Evolutionary conservation across 2,329 filamentous ascomycete genomes (phyloP).

Genomic region (Claviceps monticola): DNA sequence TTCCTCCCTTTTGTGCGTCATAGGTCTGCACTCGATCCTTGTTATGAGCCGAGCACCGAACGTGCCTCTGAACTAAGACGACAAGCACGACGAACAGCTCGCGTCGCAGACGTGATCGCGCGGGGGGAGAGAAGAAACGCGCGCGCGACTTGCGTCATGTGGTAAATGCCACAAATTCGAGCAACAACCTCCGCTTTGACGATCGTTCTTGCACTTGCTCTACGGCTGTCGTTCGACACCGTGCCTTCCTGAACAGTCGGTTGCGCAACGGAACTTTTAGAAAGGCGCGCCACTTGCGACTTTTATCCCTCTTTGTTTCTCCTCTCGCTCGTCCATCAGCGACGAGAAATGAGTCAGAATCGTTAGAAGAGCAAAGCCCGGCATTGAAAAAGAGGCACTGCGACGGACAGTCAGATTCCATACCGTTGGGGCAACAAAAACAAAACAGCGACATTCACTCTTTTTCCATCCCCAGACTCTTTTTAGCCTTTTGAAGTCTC

Average conservation of each 20-base stretch:
- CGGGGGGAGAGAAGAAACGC: constrained; percentile 1
- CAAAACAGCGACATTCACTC: background rate
- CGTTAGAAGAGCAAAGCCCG: background rate
- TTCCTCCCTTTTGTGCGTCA: background rate
- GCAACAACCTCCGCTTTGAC: constrained; percentile 1
- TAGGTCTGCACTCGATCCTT: background rate
- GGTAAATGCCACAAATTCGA: constrained; percentile 5
- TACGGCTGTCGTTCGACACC: background rate
- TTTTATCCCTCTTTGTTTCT: background rate
- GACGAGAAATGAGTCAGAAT: constrained; percentile 6
- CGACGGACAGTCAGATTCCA: background rate
- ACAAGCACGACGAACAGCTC: constrained; percentile 2
- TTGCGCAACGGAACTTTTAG: background rate
- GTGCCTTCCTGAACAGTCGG: background rate
- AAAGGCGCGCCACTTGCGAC: background rate
- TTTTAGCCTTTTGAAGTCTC: constrained; percentile 1
- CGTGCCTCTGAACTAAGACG: constrained; percentile 4
- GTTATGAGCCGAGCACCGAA: constrained; percentile 3
- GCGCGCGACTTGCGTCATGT: constrained; percentile 4
- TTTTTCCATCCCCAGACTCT: background rate
- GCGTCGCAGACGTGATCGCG: constrained; percentile 1
- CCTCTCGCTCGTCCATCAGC: background rate
- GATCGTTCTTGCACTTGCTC: background rate
- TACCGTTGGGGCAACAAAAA: background rate
- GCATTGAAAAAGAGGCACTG: constrained; percentile 2